A percentile compares a stretch with the other conserved stretches of the same genome.
Conservation (phyloP, 371 early-diverging fungal genomes). For the Cokeromyces recurvatus region DNA sequence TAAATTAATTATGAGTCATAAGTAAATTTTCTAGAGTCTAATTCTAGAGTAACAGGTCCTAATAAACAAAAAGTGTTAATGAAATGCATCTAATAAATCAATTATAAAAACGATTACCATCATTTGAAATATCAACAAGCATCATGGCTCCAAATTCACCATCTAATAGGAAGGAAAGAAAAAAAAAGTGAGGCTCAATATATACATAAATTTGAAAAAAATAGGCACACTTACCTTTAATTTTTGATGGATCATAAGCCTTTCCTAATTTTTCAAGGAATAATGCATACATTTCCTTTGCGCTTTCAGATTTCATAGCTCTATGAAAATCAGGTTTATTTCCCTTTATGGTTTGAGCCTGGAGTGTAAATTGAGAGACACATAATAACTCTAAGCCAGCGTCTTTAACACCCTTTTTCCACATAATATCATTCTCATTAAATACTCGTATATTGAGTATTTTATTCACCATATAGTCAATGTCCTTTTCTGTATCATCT, state of each 20-base stretch:
- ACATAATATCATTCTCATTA: constrained; percentile 59
- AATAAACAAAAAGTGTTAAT: too few species aligned
- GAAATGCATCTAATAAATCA: too few species aligned
- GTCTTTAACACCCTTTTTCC: constrained; percentile 75
- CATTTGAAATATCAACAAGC: constrained; percentile 81
- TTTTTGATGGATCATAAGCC: constrained; percentile 56
- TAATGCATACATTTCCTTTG: constrained; percentile 65
- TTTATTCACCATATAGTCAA: constrained; percentile 71
- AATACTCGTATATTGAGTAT: constrained; percentile 75
- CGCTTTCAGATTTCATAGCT: constrained; percentile 70
- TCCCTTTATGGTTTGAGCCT: constrained; percentile 70
- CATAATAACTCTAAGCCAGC: constrained; percentile 67
- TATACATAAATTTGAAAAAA: too few species aligned
- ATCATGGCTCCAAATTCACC: constrained; percentile 86
- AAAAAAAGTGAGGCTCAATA: too few species aligned
- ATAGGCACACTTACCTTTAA: constrained; percentile 52
- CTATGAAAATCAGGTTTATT: constrained; percentile 88
- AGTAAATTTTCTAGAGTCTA: constrained; percentile 67
- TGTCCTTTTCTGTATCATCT: constrained; percentile 69
- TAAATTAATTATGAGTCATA: constrained; percentile 15
- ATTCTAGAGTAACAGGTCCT: constrained; percentile 75
- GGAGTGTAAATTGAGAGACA: constrained; percentile 85
- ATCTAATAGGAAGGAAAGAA: constrained; percentile 32
- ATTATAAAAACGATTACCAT: too few species aligned
- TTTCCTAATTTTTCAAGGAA: constrained; percentile 69